Conservation (phyloP, 2,329 filamentous ascomycete species). For the Talaromyces sp. region DNA sequence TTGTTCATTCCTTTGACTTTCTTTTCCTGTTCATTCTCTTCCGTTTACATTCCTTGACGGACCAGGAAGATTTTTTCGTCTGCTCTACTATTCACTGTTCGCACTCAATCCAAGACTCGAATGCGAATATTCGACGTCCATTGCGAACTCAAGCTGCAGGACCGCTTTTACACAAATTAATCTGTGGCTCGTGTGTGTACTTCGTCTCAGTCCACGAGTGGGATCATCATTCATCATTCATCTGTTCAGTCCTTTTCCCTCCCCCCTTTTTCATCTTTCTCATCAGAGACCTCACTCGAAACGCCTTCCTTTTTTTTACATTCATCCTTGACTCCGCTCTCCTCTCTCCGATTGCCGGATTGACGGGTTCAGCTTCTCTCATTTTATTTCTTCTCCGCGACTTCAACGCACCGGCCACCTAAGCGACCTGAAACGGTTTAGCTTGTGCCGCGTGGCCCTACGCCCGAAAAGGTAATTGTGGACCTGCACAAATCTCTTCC, state of each 20-base stretch:
- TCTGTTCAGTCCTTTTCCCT: background rate
- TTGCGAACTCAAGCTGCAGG: background rate
- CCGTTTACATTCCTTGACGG: slow-evolving; percentile 12
- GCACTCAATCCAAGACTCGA: background rate
- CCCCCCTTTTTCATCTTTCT: background rate
- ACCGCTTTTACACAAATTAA: background rate
- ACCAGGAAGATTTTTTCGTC: background rate
- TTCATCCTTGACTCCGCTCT: background rate
- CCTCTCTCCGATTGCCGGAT: too few species aligned
- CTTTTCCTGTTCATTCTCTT: slow-evolving; percentile 16
- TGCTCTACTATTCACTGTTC: background rate
- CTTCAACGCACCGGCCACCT: background rate
- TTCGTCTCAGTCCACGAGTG: background rate
- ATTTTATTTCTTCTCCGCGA: background rate
- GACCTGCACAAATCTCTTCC: background rate
- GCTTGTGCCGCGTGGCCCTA: slow-evolving; percentile 2
- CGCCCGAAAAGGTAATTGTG: slow-evolving; percentile 4
- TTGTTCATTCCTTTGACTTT: slow-evolving; percentile 12
- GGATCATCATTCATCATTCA: background rate
- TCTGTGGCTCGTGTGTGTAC: background rate
- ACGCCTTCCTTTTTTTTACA: background rate
- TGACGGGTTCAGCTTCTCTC: background rate
- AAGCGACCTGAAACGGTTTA: slow-evolving; percentile 9
- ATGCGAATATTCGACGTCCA: background rate
- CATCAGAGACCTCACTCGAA: background rate